Conservation (phyloP, 495 filamentous ascomycete species). For the Immersiella caudata region DNA sequence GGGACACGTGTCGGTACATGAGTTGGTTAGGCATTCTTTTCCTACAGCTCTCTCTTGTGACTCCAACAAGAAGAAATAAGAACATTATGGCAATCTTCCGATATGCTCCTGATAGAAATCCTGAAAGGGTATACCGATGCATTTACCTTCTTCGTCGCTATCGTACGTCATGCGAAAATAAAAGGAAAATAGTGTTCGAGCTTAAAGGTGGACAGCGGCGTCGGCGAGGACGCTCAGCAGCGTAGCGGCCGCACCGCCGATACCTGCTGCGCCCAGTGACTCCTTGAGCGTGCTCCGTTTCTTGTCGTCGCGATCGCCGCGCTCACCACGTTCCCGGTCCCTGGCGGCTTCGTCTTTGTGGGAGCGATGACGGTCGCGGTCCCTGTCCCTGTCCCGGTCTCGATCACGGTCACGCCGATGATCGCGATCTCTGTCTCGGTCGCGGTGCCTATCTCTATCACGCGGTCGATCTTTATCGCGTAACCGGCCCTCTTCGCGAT, state of each 20-base stretch:
- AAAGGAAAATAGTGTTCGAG: background rate
- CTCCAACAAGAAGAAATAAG: background rate
- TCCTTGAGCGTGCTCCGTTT: conserved; percentile 45
- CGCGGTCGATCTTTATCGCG: conserved; percentile 32
- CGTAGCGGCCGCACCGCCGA: conserved; percentile 55
- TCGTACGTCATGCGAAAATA: conserved; percentile 11
- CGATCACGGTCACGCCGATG: conserved; percentile 32
- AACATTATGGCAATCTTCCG: background rate
- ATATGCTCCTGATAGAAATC: background rate
- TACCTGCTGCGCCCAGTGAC: conserved; percentile 48
- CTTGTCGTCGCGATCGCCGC: conserved; percentile 28
- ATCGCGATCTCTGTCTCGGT: conserved; percentile 26
- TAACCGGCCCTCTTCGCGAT: conserved; percentile 28
- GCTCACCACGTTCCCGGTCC: conserved; percentile 32
- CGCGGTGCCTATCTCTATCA: conserved; percentile 21
- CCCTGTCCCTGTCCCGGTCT: conserved; percentile 37
- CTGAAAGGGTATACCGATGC: conserved; percentile 10
- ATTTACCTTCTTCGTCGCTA: background rate
- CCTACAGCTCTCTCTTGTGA: background rate
- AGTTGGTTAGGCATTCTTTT: background rate
- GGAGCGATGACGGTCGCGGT: conserved; percentile 31
- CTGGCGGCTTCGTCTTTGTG: conserved; percentile 17
- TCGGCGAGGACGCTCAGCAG: conserved; percentile 55
- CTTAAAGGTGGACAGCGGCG: conserved; percentile 42
- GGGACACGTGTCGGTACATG: background rate